Evolutionary conservation across 1,284 basidiomycete genomes (phyloP), one percentile per base, ranked within the genome.

Genomic region (Xanthoconium separans): DNA sequence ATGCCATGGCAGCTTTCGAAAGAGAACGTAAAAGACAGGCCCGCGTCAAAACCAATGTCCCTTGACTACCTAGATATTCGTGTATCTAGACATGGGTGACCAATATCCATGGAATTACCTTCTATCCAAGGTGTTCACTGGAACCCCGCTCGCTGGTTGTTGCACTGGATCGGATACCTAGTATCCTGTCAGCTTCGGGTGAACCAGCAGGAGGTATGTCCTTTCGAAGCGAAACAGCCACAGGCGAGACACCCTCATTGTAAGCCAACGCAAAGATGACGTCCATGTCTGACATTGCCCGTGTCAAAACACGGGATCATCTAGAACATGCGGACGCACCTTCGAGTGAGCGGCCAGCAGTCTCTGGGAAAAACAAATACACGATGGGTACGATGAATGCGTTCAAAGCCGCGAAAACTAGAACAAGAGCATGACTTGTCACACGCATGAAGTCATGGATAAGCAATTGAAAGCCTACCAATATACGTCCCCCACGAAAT

Each of bases 321-420:
- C 5, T 11, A 3, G 22, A 51, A 2, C 9, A 48, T 20, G 9
- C 20, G 16, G 42, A 51, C 64, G 6, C 57, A 79, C 80, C 82
- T 73, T 85, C 83, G 16, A 85, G 66, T 0, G 82, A 83, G 33
- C 82, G 77, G 18, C 81, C 80, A n/a, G 81, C 77, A 4, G 83
- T 86, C 69, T 86, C 84, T n/a, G 83, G 84, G 72, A 85, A 85
- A 73, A 82, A 85, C 55, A 83, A 66, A 62, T 84, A 87, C 4
- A 85, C 79, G 12, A 79, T 59, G 12, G 83, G 84, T 41, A 85
- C 71, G 57, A 87, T 81, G 54, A 82, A 73, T 1, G 81, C 81
- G 58, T 86, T 87, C 47, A 85, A 63, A 0, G 74, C 72, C 0
- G 83, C 83, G 59, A 87, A 87, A 33, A 87, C 81, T 80, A 12